Percentiles rank a stretch among this genome's conserved stretches.
Evolutionary conservation across 805 yeast genomes (phyloP).

Genomic region (Candida orba): DNA sequence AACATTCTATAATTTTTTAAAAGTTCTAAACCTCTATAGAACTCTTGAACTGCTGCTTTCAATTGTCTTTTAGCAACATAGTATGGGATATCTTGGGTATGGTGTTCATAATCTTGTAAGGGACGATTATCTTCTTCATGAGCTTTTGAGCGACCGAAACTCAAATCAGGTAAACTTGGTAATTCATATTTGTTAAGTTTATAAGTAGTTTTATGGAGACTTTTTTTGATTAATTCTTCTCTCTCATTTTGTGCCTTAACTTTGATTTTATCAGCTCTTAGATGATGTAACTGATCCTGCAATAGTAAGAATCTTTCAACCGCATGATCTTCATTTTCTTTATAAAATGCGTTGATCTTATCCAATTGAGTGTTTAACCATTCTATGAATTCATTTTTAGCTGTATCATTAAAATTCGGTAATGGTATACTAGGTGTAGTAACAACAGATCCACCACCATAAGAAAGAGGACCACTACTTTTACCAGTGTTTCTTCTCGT

Average conservation of each 20-base stretch:
- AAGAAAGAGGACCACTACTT: slow-evolving; percentile 1
- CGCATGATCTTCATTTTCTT: slow-evolving; percentile 51
- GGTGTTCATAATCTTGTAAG: slow-evolving; percentile 40
- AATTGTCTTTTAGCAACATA: slow-evolving; percentile 59
- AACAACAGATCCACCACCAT: slow-evolving; percentile 14
- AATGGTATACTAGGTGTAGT: slow-evolving; percentile 8
- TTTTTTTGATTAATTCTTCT: slow-evolving; percentile 12
- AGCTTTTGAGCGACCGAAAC: slow-evolving; percentile 25
- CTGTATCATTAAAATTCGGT: slow-evolving; percentile 26
- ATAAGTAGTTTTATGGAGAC: slow-evolving; percentile 17
- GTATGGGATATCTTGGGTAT: slow-evolving; percentile 44
- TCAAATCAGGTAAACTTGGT: slow-evolving; percentile 35
- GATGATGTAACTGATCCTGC: slow-evolving; percentile 61
- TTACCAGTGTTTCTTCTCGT: slow-evolving; percentile 3
- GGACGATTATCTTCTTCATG: background rate
- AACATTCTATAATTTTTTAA: slow-evolving; percentile 63
- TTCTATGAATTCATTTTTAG: slow-evolving; percentile 40
- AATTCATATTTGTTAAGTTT: slow-evolving; percentile 30
- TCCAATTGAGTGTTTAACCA: slow-evolving; percentile 62
- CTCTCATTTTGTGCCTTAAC: slow-evolving; percentile 13
- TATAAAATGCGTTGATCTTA: slow-evolving; percentile 57
- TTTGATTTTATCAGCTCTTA: slow-evolving; percentile 43
- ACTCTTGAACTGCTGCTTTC: slow-evolving; percentile 62
- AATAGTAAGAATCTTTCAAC: slow-evolving; percentile 51
- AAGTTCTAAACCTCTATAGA: slow-evolving; percentile 65